Evolutionary conservation across 805 yeast species (phyloP), one percentile per base, ranked within the genome.

Genomic region (Saccharomycopsis sp.): DNA sequence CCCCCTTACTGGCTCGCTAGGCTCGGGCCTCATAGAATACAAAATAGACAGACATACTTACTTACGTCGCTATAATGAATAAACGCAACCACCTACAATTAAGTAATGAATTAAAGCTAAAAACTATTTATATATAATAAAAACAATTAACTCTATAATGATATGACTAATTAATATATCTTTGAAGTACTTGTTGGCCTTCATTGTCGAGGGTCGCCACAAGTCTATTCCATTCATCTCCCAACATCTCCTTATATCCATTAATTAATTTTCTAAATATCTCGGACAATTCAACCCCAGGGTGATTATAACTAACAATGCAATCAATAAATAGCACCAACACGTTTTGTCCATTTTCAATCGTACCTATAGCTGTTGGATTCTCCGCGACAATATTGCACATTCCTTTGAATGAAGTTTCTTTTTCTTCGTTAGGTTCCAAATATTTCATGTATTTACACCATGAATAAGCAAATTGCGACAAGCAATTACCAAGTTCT

Each of bases 381-480:
- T 82, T 80, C n/a, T 63, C 59, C 29, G 71, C 69, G 14, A 90
- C 67, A 24, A 79, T 73, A 45, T 74, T 75, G 58, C 88, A 72
- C 78, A 93, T 83, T 2, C 98, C 98, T 54, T 72, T 71, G 59
- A 84, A 86, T 1, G 95, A 82, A 8, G 88, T 73, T 51, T 85
- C 95, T 63, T 93, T 93, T 61, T 93, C 98, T 43, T 80, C 84
- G 47, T 88, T 80, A 53, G 85, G 93, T 35, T 77, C 81, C 44
- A 87, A 67, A 51, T 74, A 74, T 54, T 72, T 61, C 70, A 86
- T 79, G 35, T 74, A 75, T 22, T 74, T 65, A 52, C 88, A 76
- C 97, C 97, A 90, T 27, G 70, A 69, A 37, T 68, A 59, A 23
- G 81, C 68, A 54, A 81, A 73, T 50, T 74, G 74, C 0, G 74